Base-by-base conservation (phyloP, 2,329 filamentous ascomycete genomes). In the Xylariaceae sp. region DNA sequence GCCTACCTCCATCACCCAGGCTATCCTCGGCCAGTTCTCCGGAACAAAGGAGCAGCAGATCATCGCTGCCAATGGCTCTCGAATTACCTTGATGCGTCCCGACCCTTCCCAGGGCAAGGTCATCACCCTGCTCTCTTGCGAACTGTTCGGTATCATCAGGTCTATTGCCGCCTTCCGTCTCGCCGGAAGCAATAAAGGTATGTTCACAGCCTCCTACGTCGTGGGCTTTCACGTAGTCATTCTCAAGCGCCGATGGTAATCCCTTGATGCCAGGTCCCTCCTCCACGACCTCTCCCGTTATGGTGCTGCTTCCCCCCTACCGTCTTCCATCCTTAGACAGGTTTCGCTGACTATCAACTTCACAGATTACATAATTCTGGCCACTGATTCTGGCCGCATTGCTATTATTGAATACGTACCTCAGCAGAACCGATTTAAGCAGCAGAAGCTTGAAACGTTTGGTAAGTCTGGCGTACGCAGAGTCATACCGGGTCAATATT, bases 41-140 rank as follows among this genome's bases (percentile, higher is more conserved):
- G 91, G 92, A 59, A 96, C 90, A 57, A 95, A 92, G 74, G 92
- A 96, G 73, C 94, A 99, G 77, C 91, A 96, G 73, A 96, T 99
- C 67, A 83, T 96, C 68, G 92, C 91, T 27, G 92, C 88, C 43
- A 92, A 90, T 45, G 94, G 94, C 54, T 95, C 94, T 53, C 88
- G 88, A 59, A 81, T 99, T 53, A 88, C 87, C 36, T 82, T 99
- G 48, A 81, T 95, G 64, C 87, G 91, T 53, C 90, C 94, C 18
- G 89, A 96, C 66, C 85, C 90, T 19, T 80, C 84, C 2, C 86
- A 91, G 65, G 90, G 90, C 57, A 95, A 94, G 69, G 85, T 97
- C 62, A 81, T 86, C 44, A 90, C 90, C 6, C 74, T 96, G 27
- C 81, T 95, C 54, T 90, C 92, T 2, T 92, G 97, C 67, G 89